Evolutionary conservation across 352 stramenopile genomes (phyloP).

Genomic region (Elongisporangium senticosum): DNA sequence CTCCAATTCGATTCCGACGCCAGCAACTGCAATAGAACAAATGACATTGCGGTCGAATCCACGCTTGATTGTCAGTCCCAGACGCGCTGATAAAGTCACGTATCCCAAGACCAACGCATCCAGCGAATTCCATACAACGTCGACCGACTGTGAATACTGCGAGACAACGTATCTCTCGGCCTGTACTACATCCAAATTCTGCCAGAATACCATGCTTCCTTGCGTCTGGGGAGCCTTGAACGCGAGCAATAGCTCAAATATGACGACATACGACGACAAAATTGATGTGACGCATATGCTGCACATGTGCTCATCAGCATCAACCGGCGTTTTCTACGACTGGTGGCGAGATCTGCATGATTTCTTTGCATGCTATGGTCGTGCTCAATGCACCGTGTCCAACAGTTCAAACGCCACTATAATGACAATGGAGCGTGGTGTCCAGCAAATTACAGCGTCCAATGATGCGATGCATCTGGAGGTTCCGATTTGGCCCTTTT

Average conservation of each 20-base stretch:
- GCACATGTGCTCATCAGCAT: neutral
- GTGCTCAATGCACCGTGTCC: constrained; percentile 5
- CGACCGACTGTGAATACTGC: neutral
- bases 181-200: constrained; percentile 2
- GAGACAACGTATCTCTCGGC: neutral
- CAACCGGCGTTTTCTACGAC: constrained; percentile 8
- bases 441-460: constrained; percentile 2
- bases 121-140: neutral
- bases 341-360: constrained; percentile 22
- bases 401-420: neutral
- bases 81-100: constrained; percentile 3
- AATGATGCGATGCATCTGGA: neutral
- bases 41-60: constrained; percentile 4
- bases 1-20: neutral
- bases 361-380: constrained; percentile 22
- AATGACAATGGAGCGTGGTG: neutral
- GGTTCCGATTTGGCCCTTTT: neutral
- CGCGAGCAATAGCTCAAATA: neutral
- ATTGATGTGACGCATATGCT: constrained; percentile 5
- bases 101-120: neutral
- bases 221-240: constrained; percentile 6
- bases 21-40: constrained; percentile 7
- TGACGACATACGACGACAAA: neutral
- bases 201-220: constrained; percentile 8
- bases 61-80: neutral